Percentiles rank a stretch among this genome's conserved stretches.
Evolutionary conservation across 1,284 basidiomycete species (phyloP).

Genomic region (Porogramme epimiltina): DNA sequence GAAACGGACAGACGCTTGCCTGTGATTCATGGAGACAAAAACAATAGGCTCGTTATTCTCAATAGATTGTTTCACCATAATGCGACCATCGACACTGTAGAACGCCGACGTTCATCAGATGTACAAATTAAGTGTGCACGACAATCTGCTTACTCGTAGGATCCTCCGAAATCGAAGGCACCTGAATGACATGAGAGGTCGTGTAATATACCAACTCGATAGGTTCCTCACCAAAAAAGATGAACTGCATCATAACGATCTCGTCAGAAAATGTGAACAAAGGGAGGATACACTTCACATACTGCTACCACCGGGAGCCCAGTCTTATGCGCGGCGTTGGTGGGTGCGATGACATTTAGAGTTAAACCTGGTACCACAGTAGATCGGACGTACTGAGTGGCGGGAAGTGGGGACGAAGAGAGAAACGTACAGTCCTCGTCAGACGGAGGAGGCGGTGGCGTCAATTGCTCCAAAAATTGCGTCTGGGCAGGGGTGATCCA

Average conservation of each 20-base stretch:
- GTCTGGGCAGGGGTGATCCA: neutral
- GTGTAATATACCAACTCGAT: no score
- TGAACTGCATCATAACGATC: constrained; percentile 49
- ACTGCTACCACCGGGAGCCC: neutral
- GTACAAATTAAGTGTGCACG: constrained; percentile 2
- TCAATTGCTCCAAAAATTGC: neutral
- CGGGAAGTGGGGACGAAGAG: neutral
- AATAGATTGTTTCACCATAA: constrained; percentile 50
- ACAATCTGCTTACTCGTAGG: neutral
- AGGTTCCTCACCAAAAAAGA: constrained; percentile 55
- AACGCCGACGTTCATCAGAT: constrained; percentile 23
- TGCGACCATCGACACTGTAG: constrained; percentile 21
- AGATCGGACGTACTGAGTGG: neutral
- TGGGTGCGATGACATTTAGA: neutral
- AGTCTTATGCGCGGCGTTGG: neutral
- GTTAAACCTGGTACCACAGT: neutral
- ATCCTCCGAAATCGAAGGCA: neutral
- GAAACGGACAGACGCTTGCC: constrained; percentile 29
- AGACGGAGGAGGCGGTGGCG: neutral
- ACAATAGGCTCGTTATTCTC: constrained; percentile 47
- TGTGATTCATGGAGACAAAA: constrained; percentile 59
- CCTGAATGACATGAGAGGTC: no score
- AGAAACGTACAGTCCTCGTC: neutral
- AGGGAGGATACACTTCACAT: neutral
- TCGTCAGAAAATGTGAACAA: neutral